Evolutionary conservation across 2,329 filamentous ascomycete genomes (phyloP).

Genomic region (Sporothrix phasma): DNA sequence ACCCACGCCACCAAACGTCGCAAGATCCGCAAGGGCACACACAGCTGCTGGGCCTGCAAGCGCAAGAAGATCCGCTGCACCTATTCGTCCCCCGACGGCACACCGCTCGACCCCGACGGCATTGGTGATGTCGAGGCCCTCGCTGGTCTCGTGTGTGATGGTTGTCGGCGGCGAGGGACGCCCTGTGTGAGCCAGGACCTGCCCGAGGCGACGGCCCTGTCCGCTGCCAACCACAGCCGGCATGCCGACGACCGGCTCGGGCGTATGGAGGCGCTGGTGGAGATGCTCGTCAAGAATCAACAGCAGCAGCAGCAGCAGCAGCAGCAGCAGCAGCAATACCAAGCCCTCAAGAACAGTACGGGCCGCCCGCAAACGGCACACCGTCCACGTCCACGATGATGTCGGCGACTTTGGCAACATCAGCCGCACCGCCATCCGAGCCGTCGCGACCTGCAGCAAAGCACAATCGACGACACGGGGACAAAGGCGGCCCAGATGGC

Average conservation of each 20-base stretch:
- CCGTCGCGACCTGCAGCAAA: not conserved
- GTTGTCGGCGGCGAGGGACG: slow-evolving; percentile 35
- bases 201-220: slow-evolving; percentile 23
- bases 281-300: slow-evolving; percentile 11
- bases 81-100: slow-evolving; percentile 26
- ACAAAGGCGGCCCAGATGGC: not conserved
- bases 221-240: slow-evolving; percentile 12
- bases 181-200: slow-evolving; percentile 40
- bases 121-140: slow-evolving; percentile 19
- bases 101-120: not conserved
- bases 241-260: slow-evolving; percentile 25
- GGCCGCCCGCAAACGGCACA: not conserved
- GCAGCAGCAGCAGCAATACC: not conserved
- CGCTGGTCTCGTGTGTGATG: slow-evolving; percentile 30
- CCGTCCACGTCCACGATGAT: not conserved
- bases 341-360: not conserved
- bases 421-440: not conserved
- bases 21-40: slow-evolving; percentile 28
- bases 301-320: not conserved
- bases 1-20: slow-evolving; percentile 11
- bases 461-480: not conserved
- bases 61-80: slow-evolving; percentile 43
- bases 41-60: slow-evolving; percentile 50
- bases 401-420: not conserved
- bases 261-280: slow-evolving; percentile 29